Base-by-base conservation (phyloP, 2,329 filamentous ascomycete genomes). In the Dryadomyces quercivorus region DNA sequence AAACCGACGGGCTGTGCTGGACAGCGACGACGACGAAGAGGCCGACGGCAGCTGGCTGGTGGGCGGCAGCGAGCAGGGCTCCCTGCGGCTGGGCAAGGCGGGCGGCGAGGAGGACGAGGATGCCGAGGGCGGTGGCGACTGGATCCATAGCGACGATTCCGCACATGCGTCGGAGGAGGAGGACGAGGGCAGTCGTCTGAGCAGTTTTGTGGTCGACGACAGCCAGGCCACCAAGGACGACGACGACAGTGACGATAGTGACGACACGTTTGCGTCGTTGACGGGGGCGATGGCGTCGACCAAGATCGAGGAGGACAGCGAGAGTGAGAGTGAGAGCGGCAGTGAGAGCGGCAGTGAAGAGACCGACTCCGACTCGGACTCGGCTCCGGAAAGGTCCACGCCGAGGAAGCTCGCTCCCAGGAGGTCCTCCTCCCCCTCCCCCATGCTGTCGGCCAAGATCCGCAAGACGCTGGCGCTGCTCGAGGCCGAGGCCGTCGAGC, bases 361-460 rank as follows among this genome's bases (percentile, higher is more conserved):
- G 44, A 13, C 26, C 26, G 26, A 31, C 4, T 31, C 26, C 26
- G 26, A 31, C 4, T 31, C 26, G 4, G 26, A 31, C 26, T 31
- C 26, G 26, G n/a, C n/a, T 31, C 26, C 26, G 18, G 7, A 18
- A 20, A 34, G 6, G 49, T 63, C 10, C 62, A 62, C 10, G 63
- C 58, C 10, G 52, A 52, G 21, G 21, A 9, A 26, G 22, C n/a
- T n/a, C n/a, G n/a, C n/a, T n/a, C n/a, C n/a, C n/a, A n/a, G n/a
- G n/a, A n/a, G n/a, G n/a, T n/a, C n/a, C n/a, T n/a, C n/a, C n/a
- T n/a, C n/a, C n/a, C n/a, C n/a, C n/a, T n/a, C n/a, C n/a, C n/a
- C n/a, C n/a, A 26, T 16, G 26, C 78, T 82, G 2, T 98, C 93
- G 0, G 92, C 93, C 62, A 98, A 98, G 72, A 94, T 98, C 63